These are phyloP conservation scores for Fusarium circinatum DNA, from an alignment of 2,329 filamentous ascomycete species.

Conservation along the genomic window DNA sequence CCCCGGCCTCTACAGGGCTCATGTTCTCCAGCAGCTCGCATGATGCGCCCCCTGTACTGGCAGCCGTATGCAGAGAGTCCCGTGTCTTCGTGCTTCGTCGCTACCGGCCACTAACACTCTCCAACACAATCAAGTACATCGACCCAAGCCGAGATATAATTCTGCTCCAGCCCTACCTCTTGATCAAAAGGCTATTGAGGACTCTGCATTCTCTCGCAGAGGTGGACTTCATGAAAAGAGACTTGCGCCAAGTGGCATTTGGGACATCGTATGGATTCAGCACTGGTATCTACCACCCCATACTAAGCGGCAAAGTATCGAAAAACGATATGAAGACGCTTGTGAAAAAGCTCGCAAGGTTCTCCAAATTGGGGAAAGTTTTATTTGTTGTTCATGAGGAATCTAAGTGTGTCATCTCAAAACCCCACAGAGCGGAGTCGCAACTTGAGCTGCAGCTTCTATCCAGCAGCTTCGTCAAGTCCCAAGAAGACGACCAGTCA, in stretches of 20 bases:
- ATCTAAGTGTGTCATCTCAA: constrained; percentile 17
- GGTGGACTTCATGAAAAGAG: constrained; percentile 26
- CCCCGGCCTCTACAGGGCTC: constrained; percentile 26
- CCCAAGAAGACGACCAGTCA: constrained; percentile 11
- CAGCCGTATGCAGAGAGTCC: constrained; percentile 24
- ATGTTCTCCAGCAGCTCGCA: constrained; percentile 33
- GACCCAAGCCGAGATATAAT: constrained; percentile 29
- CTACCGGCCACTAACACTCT: constrained; percentile 26
- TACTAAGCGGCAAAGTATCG: constrained; percentile 30
- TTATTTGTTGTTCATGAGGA: constrained; percentile 35
- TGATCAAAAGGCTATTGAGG: constrained; percentile 31
- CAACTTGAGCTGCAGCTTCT: constrained; percentile 21
- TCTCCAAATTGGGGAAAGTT: constrained; percentile 21
- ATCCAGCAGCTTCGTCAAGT: constrained; percentile 20
- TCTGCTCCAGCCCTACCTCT: constrained; percentile 30
- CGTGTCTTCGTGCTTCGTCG: constrained; percentile 20
- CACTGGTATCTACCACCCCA: constrained; percentile 36
- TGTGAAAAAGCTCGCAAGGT: constrained; percentile 25
- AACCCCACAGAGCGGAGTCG: constrained; percentile 11
- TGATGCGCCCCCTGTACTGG: constrained; percentile 24
- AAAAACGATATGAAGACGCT: constrained; percentile 37
- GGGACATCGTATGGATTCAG: constrained; percentile 37
- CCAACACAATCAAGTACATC: constrained; percentile 29
- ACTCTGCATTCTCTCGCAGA: constrained; percentile 28
- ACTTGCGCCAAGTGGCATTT: constrained; percentile 32